These are phyloP conservation scores for Leptographium galeiforme DNA, from an alignment of 2,329 filamentous ascomycete genomes.

Conservation along the genomic window DNA sequence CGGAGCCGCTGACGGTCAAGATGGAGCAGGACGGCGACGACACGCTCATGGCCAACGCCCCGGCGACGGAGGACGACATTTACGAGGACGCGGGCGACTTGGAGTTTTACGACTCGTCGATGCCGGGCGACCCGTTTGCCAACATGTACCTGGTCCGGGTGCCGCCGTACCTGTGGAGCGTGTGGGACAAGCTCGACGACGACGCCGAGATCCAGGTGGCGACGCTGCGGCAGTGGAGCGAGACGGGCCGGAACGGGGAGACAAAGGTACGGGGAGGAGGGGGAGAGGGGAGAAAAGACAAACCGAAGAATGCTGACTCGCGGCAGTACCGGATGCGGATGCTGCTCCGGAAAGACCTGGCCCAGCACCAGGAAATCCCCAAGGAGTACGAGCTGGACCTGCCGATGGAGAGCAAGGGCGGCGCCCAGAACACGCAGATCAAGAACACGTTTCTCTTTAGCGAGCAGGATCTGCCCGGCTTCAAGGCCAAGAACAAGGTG, in stretches of 20 bases:
- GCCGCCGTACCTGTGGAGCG: constrained; percentile 68
- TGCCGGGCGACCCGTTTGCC: constrained; percentile 24
- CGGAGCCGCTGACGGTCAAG: constrained; percentile 23
- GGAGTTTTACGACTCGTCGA: constrained; percentile 33
- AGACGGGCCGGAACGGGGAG: constrained; percentile 38
- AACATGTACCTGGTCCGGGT: constrained; percentile 62
- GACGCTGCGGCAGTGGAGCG: constrained; percentile 50
- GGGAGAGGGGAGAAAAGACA: not conserved
- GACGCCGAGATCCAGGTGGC: constrained; percentile 74
- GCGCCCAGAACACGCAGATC: constrained; percentile 33
- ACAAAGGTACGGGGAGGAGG: constrained; percentile 18
- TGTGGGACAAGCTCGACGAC: constrained; percentile 63
- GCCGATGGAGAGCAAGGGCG: constrained; percentile 31
- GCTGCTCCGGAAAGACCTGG: constrained; percentile 50
- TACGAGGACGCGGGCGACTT: constrained; percentile 54
- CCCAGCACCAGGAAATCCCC: constrained; percentile 61
- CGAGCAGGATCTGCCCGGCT: constrained; percentile 81
- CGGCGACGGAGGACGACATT: constrained; percentile 45
- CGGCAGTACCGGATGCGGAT: constrained; percentile 39
- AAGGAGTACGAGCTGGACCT: constrained; percentile 78
- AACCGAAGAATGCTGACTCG: not conserved
- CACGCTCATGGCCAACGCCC: constrained; percentile 5
- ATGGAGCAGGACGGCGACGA: constrained; percentile 22
- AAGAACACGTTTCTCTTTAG: constrained; percentile 86
- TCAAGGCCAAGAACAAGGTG: constrained; percentile 43